Conservation (phyloP, 371 early-diverging fungal genomes). For the Rhizopus microsporus region DNA sequence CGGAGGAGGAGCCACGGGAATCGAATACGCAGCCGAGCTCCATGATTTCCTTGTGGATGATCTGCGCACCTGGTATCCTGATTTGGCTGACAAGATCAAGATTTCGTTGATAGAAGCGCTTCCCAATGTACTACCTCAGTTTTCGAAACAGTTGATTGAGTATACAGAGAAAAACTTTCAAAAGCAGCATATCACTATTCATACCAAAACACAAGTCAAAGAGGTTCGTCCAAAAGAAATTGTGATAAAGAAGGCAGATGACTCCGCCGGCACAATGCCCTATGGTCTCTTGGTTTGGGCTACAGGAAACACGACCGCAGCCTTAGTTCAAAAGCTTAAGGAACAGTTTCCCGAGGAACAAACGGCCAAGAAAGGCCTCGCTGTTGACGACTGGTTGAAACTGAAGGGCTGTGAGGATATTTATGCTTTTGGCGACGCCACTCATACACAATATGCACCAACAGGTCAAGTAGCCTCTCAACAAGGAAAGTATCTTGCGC, state of each 20-base stretch:
- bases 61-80: conserved; percentile 68
- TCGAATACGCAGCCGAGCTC: conserved; percentile 94
- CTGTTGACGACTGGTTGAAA: conserved; percentile 82
- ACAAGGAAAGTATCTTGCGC: conserved; percentile 86
- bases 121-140: conserved; percentile 86
- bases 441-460: conserved; percentile 85
- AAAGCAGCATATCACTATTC: conserved; percentile 82
- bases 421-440: conserved; percentile 89
- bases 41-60: conserved; percentile 91
- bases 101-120: conserved; percentile 91
- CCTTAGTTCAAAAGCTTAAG: conserved; percentile 76
- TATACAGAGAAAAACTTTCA: conserved; percentile 89
- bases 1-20: conserved; percentile 96
- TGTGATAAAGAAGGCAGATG: conserved; percentile 74
- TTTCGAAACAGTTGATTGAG: conserved; percentile 85
- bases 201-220: conserved; percentile 89
- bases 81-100: conserved; percentile 78
- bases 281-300: conserved; percentile 94
- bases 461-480: conserved; percentile 94
- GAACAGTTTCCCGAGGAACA: conserved; percentile 70
- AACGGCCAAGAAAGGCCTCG: conserved; percentile 78
- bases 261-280: conserved; percentile 66
- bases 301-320: conserved; percentile 90
- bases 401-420: conserved; percentile 75
- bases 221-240: conserved; percentile 82